Base-by-base conservation (phyloP, 116 monocot genomes). In the Papilionanthe hybrid region DNA sequence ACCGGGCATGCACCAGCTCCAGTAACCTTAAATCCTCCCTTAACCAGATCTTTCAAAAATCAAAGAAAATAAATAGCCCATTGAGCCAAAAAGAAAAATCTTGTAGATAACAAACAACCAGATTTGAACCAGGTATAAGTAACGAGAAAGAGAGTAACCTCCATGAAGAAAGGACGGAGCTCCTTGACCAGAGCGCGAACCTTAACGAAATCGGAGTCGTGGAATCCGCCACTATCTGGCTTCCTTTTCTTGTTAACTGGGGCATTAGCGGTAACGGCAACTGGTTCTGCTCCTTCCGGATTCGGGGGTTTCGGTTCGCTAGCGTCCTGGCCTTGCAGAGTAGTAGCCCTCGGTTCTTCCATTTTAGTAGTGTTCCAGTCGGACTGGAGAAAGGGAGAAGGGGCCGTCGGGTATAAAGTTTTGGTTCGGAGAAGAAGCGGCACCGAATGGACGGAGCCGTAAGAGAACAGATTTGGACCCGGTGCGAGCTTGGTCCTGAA, bases 101-200 rank as follows among this genome's bases (percentile, higher is more conserved):
- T 28, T 47, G 25, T 25, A 17, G 17, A 79, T 12, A 79, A 67
- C 65, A 15, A 79, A 67, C 27, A 15, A 27, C 25, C 22, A 22
- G 65, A 65, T 65, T 65, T 27, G 65, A 63, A 25, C 65, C 27
- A 2, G 22, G 25, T 23, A 27, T 25, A 79, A 50, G 20, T 20
- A 10, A 78, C 37, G 18, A 9, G 28, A 53, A 17, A 63, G n/a
- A 13, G 41, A 71, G 11, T 42, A 19, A 72, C 82, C 82, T 82
- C 71, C 72, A 82, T 28, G 72, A 82, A 82, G 22, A 55, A 72
- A 5, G 82, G 82, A 57, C 82, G 82, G 72, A 82, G 82, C 17
- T 77, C 82, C 56, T 72, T 82, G 72, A 82, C 25, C 66, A 82
- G 72, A 37, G 78, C 5, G 10, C 78, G 82, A 72, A 82, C 69